phyloP scores from a whole-genome alignment of 345 rosid species.

The Corchorus capsularis region DNA sequence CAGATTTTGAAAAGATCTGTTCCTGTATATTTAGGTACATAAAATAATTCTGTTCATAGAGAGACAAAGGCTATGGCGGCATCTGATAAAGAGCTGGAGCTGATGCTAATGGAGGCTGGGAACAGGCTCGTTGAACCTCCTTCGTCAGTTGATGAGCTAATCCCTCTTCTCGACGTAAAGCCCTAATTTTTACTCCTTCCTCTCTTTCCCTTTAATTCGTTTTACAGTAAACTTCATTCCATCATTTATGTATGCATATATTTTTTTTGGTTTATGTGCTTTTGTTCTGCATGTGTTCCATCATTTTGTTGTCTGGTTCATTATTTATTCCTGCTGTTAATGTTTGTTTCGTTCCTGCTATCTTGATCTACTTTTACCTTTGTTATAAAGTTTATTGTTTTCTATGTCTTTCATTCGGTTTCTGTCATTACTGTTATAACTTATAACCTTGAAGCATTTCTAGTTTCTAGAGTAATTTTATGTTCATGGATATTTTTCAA shows the following conservation, averaged over 20 bases:
- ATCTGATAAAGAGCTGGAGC: conserved; percentile 64
- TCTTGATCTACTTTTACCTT: background rate
- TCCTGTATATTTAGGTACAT: conserved; percentile 8
- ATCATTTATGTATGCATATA: background rate
- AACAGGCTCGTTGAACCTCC: conserved; percentile 71
- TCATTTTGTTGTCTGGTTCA: background rate
- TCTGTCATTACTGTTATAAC: conserved; percentile 1
- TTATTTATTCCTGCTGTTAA: background rate
- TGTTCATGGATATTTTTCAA: background rate
- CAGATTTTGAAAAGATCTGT: conserved; percentile 34
- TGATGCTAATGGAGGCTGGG: conserved; percentile 69
- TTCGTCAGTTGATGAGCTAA: conserved; percentile 67
- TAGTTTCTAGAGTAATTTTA: background rate
- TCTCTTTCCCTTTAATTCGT: background rate
- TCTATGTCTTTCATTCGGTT: conserved; percentile 7
- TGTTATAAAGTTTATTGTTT: background rate
- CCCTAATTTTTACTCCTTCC: background rate
- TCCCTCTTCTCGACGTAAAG: conserved; percentile 81
- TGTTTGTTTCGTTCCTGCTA: background rate
- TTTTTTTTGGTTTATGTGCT: background rate
- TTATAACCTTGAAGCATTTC: conserved; percentile 2
- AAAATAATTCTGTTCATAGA: background rate
- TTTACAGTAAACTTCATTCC: background rate
- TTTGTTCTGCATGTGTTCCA: conserved; percentile 7
- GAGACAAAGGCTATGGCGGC: conserved; percentile 43